These are phyloP conservation scores for Lupinus albus DNA, from an alignment of 306 rosid species.

Conservation along the genomic window DNA sequence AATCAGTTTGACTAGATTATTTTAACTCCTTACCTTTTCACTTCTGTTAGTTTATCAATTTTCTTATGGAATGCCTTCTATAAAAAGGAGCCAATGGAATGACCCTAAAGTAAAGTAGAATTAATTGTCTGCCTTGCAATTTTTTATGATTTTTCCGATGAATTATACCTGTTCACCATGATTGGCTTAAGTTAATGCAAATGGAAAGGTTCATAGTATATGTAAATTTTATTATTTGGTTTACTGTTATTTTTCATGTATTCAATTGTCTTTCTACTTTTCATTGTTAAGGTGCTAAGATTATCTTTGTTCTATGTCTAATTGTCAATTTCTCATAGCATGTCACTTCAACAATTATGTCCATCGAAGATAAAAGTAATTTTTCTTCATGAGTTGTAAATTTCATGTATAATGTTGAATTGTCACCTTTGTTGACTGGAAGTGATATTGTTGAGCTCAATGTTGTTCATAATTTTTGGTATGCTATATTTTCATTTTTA, in stretches of 20 bases:
- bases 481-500: slow-evolving; percentile 35
- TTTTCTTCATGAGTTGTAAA: background rate
- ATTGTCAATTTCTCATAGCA: background rate
- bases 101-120: background rate
- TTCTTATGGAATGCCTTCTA: slow-evolving; percentile 5
- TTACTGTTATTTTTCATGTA: slow-evolving; percentile 5
- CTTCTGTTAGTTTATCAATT: background rate
- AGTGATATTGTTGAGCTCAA: slow-evolving; percentile 20
- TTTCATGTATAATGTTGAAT: slow-evolving; percentile 27
- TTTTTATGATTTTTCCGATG: slow-evolving; percentile 8
- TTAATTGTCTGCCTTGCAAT: background rate
- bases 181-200: background rate
- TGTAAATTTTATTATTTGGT: background rate
- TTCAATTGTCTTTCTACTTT: slow-evolving; percentile 17
- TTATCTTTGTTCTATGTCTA: background rate
- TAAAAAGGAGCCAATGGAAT: slow-evolving; percentile 38
- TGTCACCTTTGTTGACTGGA: background rate
- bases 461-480: slow-evolving; percentile 26
- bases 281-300: slow-evolving; percentile 13
- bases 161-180: slow-evolving; percentile 7
- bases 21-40: background rate
- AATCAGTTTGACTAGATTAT: slow-evolving; percentile 9
- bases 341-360: background rate
- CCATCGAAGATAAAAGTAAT: background rate
- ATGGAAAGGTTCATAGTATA: slow-evolving; percentile 9